A percentile compares a stretch with the other conserved stretches of the same genome.
Evolutionary conservation across 768 basidiomycete genomes (phyloP).

Genomic region (Lactarius quietus): DNA sequence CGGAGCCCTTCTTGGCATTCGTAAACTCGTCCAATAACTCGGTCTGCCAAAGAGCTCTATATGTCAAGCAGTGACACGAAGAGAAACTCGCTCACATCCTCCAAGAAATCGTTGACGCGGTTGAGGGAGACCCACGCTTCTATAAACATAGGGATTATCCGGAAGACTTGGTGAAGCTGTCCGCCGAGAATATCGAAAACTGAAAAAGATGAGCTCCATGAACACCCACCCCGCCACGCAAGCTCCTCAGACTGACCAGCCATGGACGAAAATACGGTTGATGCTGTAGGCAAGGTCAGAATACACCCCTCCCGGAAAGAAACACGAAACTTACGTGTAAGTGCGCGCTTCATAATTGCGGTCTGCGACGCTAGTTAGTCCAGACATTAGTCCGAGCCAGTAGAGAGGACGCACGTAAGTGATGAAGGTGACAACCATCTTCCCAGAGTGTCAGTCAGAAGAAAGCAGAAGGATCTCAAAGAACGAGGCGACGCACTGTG

Average conservation of each 20-base stretch:
- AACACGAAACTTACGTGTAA: slow-evolving; percentile 29
- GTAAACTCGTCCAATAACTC: slow-evolving; percentile 35
- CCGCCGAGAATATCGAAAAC: slow-evolving; percentile 42
- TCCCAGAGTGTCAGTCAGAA: neutral
- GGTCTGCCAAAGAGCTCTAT: slow-evolving; percentile 28
- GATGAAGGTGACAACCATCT: slow-evolving; percentile 38
- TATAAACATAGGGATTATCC: slow-evolving; percentile 28
- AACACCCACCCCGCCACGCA: neutral
- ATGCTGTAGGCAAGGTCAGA: slow-evolving; percentile 23
- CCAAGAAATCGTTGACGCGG: slow-evolving; percentile 40
- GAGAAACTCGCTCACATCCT: slow-evolving; percentile 26
- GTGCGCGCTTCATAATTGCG: slow-evolving; percentile 33
- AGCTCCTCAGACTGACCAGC: slow-evolving; percentile 17
- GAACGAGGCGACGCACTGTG: slow-evolving; percentile 26
- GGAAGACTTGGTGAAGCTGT: slow-evolving; percentile 30
- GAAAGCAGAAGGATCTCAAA: neutral
- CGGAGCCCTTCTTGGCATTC: slow-evolving; percentile 5
- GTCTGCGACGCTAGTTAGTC: slow-evolving; percentile 26
- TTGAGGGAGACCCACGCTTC: slow-evolving; percentile 39
- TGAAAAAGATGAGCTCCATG: slow-evolving; percentile 10
- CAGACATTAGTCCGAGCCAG: neutral
- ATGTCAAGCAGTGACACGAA: slow-evolving; percentile 26
- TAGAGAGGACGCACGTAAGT: slow-evolving; percentile 28
- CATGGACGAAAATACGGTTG: slow-evolving; percentile 33
- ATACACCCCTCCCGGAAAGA: neutral